These are phyloP conservation scores for Xerocomus brunneocitrinus DNA, from an alignment of 768 basidiomycete species.

Conservation along the genomic window DNA sequence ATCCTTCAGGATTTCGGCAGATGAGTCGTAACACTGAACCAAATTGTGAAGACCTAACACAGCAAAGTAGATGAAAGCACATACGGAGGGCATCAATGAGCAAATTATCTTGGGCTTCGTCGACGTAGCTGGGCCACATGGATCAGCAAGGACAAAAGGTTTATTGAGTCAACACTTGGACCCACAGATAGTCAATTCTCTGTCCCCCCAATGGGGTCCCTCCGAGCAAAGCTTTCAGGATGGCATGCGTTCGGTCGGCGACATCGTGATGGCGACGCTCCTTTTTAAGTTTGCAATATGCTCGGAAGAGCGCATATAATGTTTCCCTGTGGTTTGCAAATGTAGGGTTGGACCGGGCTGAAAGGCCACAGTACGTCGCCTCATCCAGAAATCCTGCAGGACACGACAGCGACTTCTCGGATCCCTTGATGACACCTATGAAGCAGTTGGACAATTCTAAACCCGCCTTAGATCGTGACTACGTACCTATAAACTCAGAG, in stretches of 20 bases:
- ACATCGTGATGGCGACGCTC: conserved; percentile 44
- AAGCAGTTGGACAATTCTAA: not conserved
- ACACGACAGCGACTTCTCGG: conserved; percentile 44
- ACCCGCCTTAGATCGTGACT: not conserved
- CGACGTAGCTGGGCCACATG: conserved; percentile 46
- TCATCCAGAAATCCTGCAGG: conserved; percentile 39
- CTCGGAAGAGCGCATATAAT: conserved; percentile 52
- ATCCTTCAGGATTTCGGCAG: conserved; percentile 60
- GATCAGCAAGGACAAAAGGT: not conserved
- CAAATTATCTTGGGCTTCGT: conserved; percentile 71
- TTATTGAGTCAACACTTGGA: not conserved
- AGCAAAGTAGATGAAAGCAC: conserved; percentile 8
- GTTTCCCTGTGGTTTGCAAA: conserved; percentile 47
- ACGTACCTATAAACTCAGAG: conserved; percentile 58
- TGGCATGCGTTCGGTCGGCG: conserved; percentile 59
- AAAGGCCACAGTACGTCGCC: conserved; percentile 43
- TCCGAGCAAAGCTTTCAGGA: conserved; percentile 37
- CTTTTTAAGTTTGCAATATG: conserved; percentile 46
- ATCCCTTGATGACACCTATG: conserved; percentile 65
- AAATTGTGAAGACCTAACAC: conserved; percentile 3
- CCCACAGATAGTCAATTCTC: conserved; percentile 55
- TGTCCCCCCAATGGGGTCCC: conserved; percentile 33
- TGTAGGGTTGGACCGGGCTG: conserved; percentile 48
- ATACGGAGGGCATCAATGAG: conserved; percentile 61
- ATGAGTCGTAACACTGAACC: conserved; percentile 53